Conservation (phyloP, 164 flowering plant genomes). For the Sedum album region DNA sequence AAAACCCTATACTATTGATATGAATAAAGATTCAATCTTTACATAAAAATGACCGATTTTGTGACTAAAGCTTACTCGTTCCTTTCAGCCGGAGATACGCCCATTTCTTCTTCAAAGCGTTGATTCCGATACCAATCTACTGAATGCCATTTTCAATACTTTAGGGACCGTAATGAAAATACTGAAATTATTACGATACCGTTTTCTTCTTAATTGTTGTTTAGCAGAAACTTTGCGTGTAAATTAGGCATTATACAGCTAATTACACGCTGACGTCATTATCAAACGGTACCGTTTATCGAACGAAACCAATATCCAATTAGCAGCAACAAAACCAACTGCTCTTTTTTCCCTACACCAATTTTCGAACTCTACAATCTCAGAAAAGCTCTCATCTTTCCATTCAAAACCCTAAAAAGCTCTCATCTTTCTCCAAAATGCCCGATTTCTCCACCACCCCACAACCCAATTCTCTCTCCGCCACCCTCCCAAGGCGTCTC, state of each 20-base stretch:
- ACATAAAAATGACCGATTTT: too few species aligned
- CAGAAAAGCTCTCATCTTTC: slow-evolving; percentile 2
- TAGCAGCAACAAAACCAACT: not conserved
- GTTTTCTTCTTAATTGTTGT: not conserved
- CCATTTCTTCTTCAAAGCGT: not conserved
- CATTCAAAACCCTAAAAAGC: slow-evolving; percentile 6
- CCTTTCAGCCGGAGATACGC: too few species aligned
- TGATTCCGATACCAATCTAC: too few species aligned
- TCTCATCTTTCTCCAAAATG: not conserved
- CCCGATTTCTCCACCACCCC: not conserved
- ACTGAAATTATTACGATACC: too few species aligned
- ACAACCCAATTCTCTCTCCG: not conserved
- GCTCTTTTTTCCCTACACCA: not conserved
- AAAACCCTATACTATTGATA: too few species aligned
- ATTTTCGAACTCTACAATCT: not conserved
- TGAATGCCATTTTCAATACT: not conserved
- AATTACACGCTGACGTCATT: too few species aligned
- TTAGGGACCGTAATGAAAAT: not conserved
- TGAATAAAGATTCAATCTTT: too few species aligned
- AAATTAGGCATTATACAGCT: too few species aligned
- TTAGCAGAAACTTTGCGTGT: not conserved
- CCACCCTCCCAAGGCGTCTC: not conserved
- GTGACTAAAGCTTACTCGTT: too few species aligned
- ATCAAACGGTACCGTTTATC: not conserved
- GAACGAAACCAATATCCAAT: not conserved